These are phyloP conservation scores for Alternaria burnsii DNA, from an alignment of 2,329 filamentous ascomycete species.

Conservation along the genomic window DNA sequence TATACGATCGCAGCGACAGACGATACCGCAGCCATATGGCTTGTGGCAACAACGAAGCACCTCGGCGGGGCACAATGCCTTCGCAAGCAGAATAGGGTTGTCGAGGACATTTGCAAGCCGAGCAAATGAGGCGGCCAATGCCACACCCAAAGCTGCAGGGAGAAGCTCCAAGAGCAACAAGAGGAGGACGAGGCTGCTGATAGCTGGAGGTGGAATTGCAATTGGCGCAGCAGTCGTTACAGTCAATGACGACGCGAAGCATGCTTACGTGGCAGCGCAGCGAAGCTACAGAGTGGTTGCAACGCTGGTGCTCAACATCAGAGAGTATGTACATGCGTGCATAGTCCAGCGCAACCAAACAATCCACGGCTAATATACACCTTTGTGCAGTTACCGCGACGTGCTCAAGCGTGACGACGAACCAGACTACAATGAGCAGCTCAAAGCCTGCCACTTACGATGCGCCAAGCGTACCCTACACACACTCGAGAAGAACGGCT, in stretches of 20 bases:
- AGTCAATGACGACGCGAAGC: slow-evolving; percentile 73
- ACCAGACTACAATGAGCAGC: slow-evolving; percentile 69
- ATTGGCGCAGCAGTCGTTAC: slow-evolving; percentile 57
- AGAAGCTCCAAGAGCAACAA: slow-evolving; percentile 30
- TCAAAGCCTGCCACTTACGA: slow-evolving; percentile 88
- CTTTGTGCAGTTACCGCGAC: slow-evolving; percentile 76
- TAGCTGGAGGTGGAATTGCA: slow-evolving; percentile 37
- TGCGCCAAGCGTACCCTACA: slow-evolving; percentile 87
- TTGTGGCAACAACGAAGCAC: slow-evolving; percentile 28
- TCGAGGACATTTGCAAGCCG: slow-evolving; percentile 25
- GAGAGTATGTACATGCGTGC: slow-evolving; percentile 70
- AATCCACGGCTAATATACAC: slow-evolving; percentile 22
- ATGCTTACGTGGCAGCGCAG: slow-evolving; percentile 77
- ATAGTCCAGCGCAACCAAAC: background rate
- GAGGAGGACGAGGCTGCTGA: slow-evolving; percentile 35
- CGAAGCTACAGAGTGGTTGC: slow-evolving; percentile 80
- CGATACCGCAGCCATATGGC: slow-evolving; percentile 27
- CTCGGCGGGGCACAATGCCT: slow-evolving; percentile 7
- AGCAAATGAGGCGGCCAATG: slow-evolving; percentile 9
- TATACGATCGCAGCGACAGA: slow-evolving; percentile 36
- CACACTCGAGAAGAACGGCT: slow-evolving; percentile 93
- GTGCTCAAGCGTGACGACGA: slow-evolving; percentile 77
- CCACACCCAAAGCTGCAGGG: slow-evolving; percentile 11
- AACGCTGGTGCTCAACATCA: slow-evolving; percentile 81
- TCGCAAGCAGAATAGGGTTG: slow-evolving; percentile 4